Evolutionary conservation across 2,329 filamentous ascomycete species (phyloP).

Genomic region (Tricladium varicosporioides): DNA sequence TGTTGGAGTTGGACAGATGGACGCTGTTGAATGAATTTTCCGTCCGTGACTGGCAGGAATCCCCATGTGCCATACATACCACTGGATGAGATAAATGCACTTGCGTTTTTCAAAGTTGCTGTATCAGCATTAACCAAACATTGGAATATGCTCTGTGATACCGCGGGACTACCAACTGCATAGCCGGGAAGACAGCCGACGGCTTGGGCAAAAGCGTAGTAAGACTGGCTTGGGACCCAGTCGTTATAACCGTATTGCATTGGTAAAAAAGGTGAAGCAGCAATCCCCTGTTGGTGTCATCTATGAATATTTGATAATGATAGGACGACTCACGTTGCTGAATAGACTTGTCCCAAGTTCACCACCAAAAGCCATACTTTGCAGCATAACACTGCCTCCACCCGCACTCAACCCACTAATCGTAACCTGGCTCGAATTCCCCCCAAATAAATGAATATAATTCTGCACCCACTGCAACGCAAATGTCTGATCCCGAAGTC

Average conservation of each 20-base stretch:
- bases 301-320: neutral
- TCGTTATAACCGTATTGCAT: slow-evolving; percentile 50
- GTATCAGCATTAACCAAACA: slow-evolving; percentile 31
- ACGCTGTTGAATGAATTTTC: slow-evolving; percentile 30
- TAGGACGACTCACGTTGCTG: slow-evolving; percentile 16
- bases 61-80: slow-evolving; percentile 30
- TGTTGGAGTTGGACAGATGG: slow-evolving; percentile 32
- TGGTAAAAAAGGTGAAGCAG: slow-evolving; percentile 48
- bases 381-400: slow-evolving; percentile 50
- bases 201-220: slow-evolving; percentile 41
- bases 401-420: slow-evolving; percentile 50
- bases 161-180: slow-evolving; percentile 35
- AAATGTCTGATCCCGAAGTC: slow-evolving; percentile 50
- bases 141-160: slow-evolving; percentile 17
- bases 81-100: slow-evolving; percentile 22
- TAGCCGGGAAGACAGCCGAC: slow-evolving; percentile 38
- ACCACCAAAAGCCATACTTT: slow-evolving; percentile 50
- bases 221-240: slow-evolving; percentile 41
- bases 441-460: slow-evolving; percentile 52
- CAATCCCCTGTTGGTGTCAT: slow-evolving; percentile 23
- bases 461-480: slow-evolving; percentile 55
- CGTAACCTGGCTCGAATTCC: slow-evolving; percentile 46
- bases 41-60: slow-evolving; percentile 39
- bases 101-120: slow-evolving; percentile 33
- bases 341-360: slow-evolving; percentile 17